phyloP scores from a whole-genome alignment of 345 rosid genomes.

The Murraya koenigii region DNA sequence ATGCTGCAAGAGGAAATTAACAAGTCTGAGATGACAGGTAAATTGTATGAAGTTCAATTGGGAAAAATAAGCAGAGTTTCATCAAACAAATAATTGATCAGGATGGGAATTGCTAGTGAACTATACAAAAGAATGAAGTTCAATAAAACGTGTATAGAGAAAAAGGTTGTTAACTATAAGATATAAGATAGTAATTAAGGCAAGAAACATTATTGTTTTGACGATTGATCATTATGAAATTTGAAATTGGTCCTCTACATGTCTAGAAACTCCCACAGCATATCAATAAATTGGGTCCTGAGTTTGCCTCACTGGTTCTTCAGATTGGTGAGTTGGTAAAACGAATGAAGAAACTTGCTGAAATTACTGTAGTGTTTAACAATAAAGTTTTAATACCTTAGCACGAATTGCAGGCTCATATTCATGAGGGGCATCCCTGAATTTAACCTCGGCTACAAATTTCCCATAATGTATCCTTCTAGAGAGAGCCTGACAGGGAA shows the following conservation, averaged over 20 bases:
- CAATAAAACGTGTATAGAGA: too few species aligned
- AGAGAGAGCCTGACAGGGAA: slow-evolving; percentile 61
- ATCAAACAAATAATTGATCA: neutral
- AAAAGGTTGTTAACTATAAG: neutral
- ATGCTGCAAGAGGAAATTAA: neutral
- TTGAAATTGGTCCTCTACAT: neutral
- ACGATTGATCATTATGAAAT: neutral
- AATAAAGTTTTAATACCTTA: slow-evolving; percentile 42
- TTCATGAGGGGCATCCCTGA: slow-evolving; percentile 56
- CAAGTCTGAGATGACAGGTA: neutral
- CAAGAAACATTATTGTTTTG: neutral
- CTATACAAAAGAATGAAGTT: neutral
- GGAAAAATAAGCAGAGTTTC: neutral
- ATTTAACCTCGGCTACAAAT: slow-evolving; percentile 87
- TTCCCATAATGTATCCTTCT: slow-evolving; percentile 89
- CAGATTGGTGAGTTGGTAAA: neutral
- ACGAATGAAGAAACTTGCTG: neutral
- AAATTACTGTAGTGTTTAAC: neutral
- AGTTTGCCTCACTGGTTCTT: neutral
- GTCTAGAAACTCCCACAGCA: neutral
- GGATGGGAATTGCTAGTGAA: neutral
- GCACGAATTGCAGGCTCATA: slow-evolving; percentile 72
- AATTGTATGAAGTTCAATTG: too few species aligned
- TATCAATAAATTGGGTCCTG: neutral
- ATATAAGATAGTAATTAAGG: neutral